Evolutionary conservation across 106 monocot species (phyloP).

Genomic region (Triglochin maritima): DNA sequence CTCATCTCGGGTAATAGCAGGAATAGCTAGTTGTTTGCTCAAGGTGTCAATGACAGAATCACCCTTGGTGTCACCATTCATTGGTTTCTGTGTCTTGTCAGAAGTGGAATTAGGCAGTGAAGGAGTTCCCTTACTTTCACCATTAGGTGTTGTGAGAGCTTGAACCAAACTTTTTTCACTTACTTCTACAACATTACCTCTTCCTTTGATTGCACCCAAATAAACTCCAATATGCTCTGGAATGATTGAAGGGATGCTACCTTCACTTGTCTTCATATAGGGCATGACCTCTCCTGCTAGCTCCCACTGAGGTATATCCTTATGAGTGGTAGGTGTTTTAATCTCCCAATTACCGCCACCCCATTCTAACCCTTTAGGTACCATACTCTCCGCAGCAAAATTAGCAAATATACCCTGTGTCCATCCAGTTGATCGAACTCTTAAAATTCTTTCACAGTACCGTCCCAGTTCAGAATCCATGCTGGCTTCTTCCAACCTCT

Average conservation of each 20-base stretch:
- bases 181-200: slow-evolving; percentile 75
- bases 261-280: slow-evolving; percentile 90
- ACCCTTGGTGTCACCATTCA: slow-evolving; percentile 15
- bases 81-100: slow-evolving; percentile 13
- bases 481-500: slow-evolving; percentile 71
- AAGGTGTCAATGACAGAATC: slow-evolving; percentile 37
- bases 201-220: slow-evolving; percentile 74
- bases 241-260: slow-evolving; percentile 58
- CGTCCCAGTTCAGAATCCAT: slow-evolving; percentile 77
- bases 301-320: slow-evolving; percentile 96
- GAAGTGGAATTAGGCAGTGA: slow-evolving; percentile 13
- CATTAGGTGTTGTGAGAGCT: slow-evolving; percentile 33
- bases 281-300: slow-evolving; percentile 91
- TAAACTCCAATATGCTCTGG: slow-evolving; percentile 93
- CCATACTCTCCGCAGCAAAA: slow-evolving; percentile 98
- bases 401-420: slow-evolving; percentile 94
- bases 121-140: slow-evolving; percentile 31
- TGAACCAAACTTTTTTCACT: slow-evolving; percentile 86
- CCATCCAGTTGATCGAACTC: slow-evolving; percentile 88
- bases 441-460: slow-evolving; percentile 83
- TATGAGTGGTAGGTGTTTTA: slow-evolving; percentile 63
- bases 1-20: slow-evolving; percentile 40
- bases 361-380: slow-evolving; percentile 96
- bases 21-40: slow-evolving; percentile 38
- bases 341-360: slow-evolving; percentile 99